Evolutionary conservation across 352 stramenopile species (phyloP).

Genomic region (Lagenidium giganteum): DNA sequence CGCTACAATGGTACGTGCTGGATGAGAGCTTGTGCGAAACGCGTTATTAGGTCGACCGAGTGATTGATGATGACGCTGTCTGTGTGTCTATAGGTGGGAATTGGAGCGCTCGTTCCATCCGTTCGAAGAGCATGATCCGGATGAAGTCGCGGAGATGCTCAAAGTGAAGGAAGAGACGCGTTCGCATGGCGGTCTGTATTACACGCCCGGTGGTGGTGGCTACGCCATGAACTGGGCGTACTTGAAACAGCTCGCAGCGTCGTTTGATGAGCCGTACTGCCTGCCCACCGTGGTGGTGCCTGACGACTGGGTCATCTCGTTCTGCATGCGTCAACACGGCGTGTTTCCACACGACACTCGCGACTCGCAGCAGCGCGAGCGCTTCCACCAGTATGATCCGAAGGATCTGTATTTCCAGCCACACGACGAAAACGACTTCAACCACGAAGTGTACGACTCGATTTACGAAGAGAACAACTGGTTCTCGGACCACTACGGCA

Average conservation of each 20-base stretch:
- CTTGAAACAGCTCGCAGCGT: constrained; percentile 54
- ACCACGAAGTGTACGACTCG: constrained; percentile 65
- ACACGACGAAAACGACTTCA: constrained; percentile 65
- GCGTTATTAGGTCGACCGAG: background rate
- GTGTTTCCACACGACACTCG: constrained; percentile 70
- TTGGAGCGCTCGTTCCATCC: constrained; percentile 68
- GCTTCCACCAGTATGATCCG: constrained; percentile 84
- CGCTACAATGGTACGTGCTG: constrained; percentile 63
- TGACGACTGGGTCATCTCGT: constrained; percentile 85
- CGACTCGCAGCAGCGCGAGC: constrained; percentile 57
- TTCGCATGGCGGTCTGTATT: constrained; percentile 61
- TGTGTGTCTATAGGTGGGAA: constrained; percentile 35
- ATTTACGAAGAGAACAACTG: constrained; percentile 87
- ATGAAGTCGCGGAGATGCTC: constrained; percentile 45
- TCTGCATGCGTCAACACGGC: constrained; percentile 76
- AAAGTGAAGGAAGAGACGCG: constrained; percentile 42
- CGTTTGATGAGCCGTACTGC: constrained; percentile 73
- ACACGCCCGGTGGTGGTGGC: constrained; percentile 73
- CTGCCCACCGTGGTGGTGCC: constrained; percentile 63
- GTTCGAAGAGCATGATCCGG: constrained; percentile 56
- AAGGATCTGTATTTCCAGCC: constrained; percentile 58
- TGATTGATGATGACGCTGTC: background rate
- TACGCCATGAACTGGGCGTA: constrained; percentile 86
- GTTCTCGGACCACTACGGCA: constrained; percentile 80
- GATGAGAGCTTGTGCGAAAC: too few species aligned